phyloP scores from a whole-genome alignment of 2,329 filamentous ascomycete species.

The Fusarium sp. region DNA sequence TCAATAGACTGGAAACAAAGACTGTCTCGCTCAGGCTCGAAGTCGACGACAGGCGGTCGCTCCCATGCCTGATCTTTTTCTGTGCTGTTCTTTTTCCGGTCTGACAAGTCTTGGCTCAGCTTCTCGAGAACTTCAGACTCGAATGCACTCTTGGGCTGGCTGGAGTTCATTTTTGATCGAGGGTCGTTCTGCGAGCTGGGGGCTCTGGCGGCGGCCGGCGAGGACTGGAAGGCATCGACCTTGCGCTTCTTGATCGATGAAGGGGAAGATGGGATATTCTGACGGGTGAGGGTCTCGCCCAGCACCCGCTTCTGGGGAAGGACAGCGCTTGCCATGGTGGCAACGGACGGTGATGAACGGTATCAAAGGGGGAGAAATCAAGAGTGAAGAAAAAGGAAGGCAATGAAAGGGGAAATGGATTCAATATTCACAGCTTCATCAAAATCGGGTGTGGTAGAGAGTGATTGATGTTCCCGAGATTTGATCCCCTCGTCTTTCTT shows the following conservation, averaged over 20 bases:
- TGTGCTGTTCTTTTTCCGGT: constrained; percentile 85
- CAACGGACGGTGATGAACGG: constrained; percentile 25
- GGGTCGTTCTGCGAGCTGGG: constrained; percentile 73
- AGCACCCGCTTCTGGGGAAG: constrained; percentile 80
- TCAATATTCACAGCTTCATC: constrained; percentile 25
- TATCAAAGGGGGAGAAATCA: constrained; percentile 10
- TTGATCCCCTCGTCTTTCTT: background rate
- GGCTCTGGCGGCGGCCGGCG: constrained; percentile 67
- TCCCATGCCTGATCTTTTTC: constrained; percentile 97
- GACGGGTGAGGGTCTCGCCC: constrained; percentile 73
- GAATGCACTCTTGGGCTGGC: constrained; percentile 89
- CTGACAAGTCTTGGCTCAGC: constrained; percentile 91
- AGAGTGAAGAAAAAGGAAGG: constrained; percentile 1
- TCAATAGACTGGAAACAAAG: constrained; percentile 98
- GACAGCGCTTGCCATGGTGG: constrained; percentile 61
- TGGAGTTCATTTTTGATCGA: constrained; percentile 74
- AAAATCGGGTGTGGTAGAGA: constrained; percentile 9
- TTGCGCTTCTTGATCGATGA: constrained; percentile 83
- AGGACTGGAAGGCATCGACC: constrained; percentile 72
- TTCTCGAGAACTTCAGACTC: constrained; percentile 96
- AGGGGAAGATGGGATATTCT: constrained; percentile 70
- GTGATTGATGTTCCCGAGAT: constrained; percentile 5
- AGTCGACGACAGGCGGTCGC: constrained; percentile 65
- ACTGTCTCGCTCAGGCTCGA: constrained; percentile 70
- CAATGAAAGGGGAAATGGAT: background rate